Evolutionary conservation across 2,329 filamentous ascomycete genomes (phyloP).

Genomic region (Neonectria faginata): DNA sequence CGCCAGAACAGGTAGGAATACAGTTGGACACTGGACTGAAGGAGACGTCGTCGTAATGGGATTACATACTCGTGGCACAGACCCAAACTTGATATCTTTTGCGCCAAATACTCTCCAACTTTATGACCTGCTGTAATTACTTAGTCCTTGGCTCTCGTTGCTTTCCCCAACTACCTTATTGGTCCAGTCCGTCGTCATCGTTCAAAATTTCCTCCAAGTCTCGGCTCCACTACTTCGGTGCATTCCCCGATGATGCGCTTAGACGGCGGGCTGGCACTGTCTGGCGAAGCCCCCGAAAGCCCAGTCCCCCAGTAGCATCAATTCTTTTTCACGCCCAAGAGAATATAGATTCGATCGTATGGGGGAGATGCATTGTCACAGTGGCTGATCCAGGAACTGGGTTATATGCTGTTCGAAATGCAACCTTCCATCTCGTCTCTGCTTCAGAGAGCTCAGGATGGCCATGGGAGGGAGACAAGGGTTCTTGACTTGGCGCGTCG

Average conservation of each 20-base stretch:
- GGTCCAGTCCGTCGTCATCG: slow-evolving; percentile 1
- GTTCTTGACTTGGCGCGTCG: slow-evolving; percentile 31
- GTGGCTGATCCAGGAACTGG: not conserved
- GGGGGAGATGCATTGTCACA: not conserved
- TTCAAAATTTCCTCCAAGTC: not conserved
- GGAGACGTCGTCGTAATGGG: slow-evolving; percentile 33
- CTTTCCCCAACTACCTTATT: not conserved
- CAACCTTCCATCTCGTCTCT: not conserved
- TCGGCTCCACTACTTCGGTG: not conserved
- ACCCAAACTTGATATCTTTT: slow-evolving; percentile 31
- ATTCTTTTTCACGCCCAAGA: not conserved
- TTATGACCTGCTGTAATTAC: not conserved
- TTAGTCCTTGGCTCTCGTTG: not conserved
- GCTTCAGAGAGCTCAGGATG: slow-evolving; percentile 23
- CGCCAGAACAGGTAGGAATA: slow-evolving; percentile 16
- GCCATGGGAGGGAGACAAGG: slow-evolving; percentile 10
- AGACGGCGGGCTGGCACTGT: not conserved
- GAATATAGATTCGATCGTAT: not conserved
- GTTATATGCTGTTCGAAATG: not conserved
- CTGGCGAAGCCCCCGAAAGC: slow-evolving; percentile 5
- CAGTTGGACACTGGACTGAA: slow-evolving; percentile 22
- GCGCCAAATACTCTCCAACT: slow-evolving; percentile 13
- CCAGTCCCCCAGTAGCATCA: not conserved
- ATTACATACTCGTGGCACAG: slow-evolving; percentile 33
- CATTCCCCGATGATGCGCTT: not conserved